A percentile compares a stretch with the other conserved stretches of the same genome.
These are phyloP conservation scores for Apiospora kogelbergensis DNA, from an alignment of 2,329 filamentous ascomycete species.

Conservation along the genomic window DNA sequence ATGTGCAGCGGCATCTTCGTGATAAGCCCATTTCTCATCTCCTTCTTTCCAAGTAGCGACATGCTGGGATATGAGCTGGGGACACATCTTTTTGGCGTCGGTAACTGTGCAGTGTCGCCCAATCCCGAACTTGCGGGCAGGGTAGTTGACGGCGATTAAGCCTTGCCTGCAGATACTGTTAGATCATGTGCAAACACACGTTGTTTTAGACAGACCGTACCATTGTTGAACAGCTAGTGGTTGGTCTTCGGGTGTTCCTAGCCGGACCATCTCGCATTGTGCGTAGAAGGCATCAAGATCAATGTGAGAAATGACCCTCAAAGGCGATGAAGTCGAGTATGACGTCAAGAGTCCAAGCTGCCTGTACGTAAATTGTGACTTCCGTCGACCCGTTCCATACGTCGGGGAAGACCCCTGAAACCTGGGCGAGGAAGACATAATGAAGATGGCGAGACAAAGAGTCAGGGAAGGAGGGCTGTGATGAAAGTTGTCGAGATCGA, in stretches of 20 bases:
- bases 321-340: constrained; percentile 10
- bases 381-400: neutral
- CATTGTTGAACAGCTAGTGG: constrained; percentile 95
- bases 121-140: constrained; percentile 79
- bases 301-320: constrained; percentile 7
- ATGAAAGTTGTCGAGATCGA: neutral
- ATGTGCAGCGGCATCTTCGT: constrained; percentile 73
- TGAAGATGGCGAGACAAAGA: neutral
- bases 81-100: constrained; percentile 86
- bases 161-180: constrained; percentile 62
- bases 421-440: neutral
- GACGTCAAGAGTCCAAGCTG: constrained; percentile 9
- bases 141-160: constrained; percentile 94
- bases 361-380: constrained; percentile 10
- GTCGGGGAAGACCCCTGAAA: constrained; percentile 3
- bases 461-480: neutral
- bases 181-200: neutral
- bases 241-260: constrained; percentile 70
- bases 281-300: constrained; percentile 98
- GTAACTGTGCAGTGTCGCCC: constrained; percentile 73
- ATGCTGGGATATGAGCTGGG: constrained; percentile 81
- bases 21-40: constrained; percentile 89
- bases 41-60: constrained; percentile 95
- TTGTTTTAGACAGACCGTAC: constrained; percentile 40
- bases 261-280: constrained; percentile 90